phyloP scores from a whole-genome alignment of 345 rosid species.

The Geranium rotundifolium region DNA sequence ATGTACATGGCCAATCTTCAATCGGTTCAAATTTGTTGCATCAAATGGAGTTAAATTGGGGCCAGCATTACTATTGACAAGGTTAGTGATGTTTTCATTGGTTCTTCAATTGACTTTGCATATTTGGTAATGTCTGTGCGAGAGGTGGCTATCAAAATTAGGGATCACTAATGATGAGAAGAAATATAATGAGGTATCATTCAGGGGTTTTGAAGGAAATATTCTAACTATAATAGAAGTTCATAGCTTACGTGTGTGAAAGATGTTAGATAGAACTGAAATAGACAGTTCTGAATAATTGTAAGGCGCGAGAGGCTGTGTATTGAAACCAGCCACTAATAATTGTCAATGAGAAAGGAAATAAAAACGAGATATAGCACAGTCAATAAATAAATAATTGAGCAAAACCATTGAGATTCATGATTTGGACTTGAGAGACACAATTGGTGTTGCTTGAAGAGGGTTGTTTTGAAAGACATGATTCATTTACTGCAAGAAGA shows the following conservation, averaged over 20 bases:
- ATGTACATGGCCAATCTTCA: slow-evolving; percentile 86
- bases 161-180: neutral
- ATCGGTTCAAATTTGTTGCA: slow-evolving; percentile 74
- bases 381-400: neutral
- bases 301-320: neutral
- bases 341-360: neutral
- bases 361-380: neutral
- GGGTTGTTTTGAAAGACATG: neutral
- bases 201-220: neutral
- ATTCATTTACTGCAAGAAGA: neutral
- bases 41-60: slow-evolving; percentile 83
- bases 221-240: neutral
- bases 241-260: neutral
- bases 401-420: neutral
- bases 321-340: neutral
- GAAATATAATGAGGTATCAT: neutral
- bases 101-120: slow-evolving; percentile 6
- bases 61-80: slow-evolving; percentile 75
- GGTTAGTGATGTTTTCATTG: slow-evolving; percentile 30
- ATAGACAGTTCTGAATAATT: neutral
- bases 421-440: neutral
- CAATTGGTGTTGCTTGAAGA: neutral
- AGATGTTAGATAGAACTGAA: neutral
- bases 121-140: neutral
- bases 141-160: neutral